phyloP scores from a whole-genome alignment of 2,329 filamentous ascomycete genomes.

The Botrytis fragariae region DNA sequence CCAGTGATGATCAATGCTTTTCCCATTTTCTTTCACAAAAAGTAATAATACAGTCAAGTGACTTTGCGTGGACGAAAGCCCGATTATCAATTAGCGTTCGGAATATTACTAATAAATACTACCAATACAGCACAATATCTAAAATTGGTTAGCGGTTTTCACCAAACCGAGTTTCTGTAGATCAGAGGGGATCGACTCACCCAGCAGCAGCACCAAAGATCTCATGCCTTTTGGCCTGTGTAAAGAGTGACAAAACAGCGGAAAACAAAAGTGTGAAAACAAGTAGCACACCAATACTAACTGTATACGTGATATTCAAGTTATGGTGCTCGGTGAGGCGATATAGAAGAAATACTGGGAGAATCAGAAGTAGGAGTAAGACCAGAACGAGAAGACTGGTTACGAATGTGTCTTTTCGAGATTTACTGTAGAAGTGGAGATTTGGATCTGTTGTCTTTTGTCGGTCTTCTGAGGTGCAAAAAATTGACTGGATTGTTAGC shows the following conservation, averaged over 20 bases:
- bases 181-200: constrained; percentile 22
- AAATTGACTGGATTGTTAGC: constrained; percentile 17
- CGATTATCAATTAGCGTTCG: not conserved
- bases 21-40: too few species aligned
- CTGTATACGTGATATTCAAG: constrained; percentile 17
- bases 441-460: constrained; percentile 8
- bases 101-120: constrained; percentile 28
- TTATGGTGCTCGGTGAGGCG: constrained; percentile 11
- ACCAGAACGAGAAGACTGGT: constrained; percentile 2
- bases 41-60: not conserved
- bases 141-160: too few species aligned
- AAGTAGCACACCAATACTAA: constrained; percentile 28
- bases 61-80: not conserved
- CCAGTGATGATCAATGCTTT: not conserved
- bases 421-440: constrained; percentile 16
- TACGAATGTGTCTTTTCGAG: constrained; percentile 16
- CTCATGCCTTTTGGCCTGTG: constrained; percentile 32
- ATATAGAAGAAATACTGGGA: constrained; percentile 28
- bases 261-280: constrained; percentile 31
- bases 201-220: constrained; percentile 33
- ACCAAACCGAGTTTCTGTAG: too few species aligned
- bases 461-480: constrained; percentile 19
- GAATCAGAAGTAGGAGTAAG: constrained; percentile 12
- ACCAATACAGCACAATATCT: constrained; percentile 30
- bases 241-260: constrained; percentile 27